Base-by-base conservation (phyloP, 129 eudicot species). In the Arctium lappa region DNA sequence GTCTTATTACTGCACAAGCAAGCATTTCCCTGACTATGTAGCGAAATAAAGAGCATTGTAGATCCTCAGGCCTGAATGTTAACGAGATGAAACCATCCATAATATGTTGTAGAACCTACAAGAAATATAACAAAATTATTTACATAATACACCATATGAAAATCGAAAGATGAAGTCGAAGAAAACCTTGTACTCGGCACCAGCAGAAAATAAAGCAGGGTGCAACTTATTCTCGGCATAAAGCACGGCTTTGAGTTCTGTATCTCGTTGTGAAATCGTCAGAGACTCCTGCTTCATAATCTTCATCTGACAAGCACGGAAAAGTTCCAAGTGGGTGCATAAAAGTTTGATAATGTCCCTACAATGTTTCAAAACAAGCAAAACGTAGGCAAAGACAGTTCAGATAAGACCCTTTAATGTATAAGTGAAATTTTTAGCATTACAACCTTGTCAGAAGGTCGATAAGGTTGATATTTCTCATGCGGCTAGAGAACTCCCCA, bases 61-160 rank as follows among this genome's bases (percentile, higher is more conserved):
- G 87, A 90, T 96, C 99, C 85, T 91, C 95, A 15, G 92, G 90
- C 72, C 80, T 88, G 86, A 96, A 93, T 56, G 98, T 88, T 16
- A 90, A 72, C 77, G 94, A 89, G 73, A 93, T 87, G 78, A 96
- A 90, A 82, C 97, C 98, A 84, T 96, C 97, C 97, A 93, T 87
- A 69, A 96, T 77, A 89, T 96, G 97, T 70, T 96, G 99, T 84
- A 96, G 90, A 79, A 96, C 99, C 99, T 96, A 91, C 85, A 72
- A 77, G 29, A 56, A 62, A 56, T 32, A 73, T 33, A 80, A 77
- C 2, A 73, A 85, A 44, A 80, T 30, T 68, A 79, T 69, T 81
- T 72, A 30, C 81, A 63, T 22, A 1, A 63, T 16, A 69, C 29
- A 65, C 31, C 8, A 50, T 27, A n/a, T 73, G 27, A 32, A 46